Conservation (phyloP, 2,329 filamentous ascomycete species). For the Verticillium zaregamsianum region DNA sequence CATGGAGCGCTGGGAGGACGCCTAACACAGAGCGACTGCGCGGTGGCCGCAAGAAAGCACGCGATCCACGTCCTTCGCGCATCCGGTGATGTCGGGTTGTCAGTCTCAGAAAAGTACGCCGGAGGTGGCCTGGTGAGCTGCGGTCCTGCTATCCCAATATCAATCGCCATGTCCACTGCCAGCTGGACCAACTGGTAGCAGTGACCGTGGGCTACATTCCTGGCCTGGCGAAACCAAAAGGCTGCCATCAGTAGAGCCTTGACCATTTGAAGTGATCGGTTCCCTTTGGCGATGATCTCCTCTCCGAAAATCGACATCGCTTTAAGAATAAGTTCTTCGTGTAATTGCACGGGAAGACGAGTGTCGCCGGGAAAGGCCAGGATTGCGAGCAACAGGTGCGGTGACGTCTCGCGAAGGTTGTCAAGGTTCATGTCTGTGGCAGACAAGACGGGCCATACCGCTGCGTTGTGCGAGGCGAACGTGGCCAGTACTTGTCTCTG, state of each 20-base stretch:
- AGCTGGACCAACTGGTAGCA: neutral
- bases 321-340: neutral
- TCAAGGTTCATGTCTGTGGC: neutral
- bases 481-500: neutral
- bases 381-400: neutral
- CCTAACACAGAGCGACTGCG: neutral
- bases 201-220: neutral
- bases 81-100: neutral
- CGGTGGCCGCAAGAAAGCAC: neutral
- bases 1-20: neutral
- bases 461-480: neutral
- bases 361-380: neutral
- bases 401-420: neutral
- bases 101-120: neutral
- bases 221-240: constrained; percentile 1
- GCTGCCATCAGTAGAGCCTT: constrained; percentile 1
- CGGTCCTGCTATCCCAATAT: neutral
- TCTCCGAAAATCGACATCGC: neutral
- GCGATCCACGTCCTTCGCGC: constrained; percentile 1
- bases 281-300: neutral
- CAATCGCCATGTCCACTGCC: constrained; percentile 1
- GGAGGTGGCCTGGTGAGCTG: neutral
- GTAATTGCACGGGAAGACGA: neutral
- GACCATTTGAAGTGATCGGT: constrained; percentile 1
- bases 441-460: neutral